phyloP scores from a whole-genome alignment of 805 yeast species.

The Saccharomycopsis microspora region DNA sequence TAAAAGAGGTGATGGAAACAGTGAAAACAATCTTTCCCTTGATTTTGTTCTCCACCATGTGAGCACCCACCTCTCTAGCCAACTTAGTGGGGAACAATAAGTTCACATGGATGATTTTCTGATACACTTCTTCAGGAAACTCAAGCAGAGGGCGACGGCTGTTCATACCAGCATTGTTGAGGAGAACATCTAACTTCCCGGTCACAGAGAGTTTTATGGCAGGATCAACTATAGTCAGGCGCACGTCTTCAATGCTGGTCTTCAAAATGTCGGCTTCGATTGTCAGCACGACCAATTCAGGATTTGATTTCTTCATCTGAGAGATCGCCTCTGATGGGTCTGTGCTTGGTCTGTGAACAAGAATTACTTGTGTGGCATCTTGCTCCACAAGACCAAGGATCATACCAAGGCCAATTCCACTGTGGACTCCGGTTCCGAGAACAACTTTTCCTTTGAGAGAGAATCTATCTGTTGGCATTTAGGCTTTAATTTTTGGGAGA shows the following conservation, averaged over 20 bases:
- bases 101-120: conserved; percentile 30
- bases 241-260: conserved; percentile 18
- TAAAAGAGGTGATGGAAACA: conserved; percentile 30
- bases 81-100: conserved; percentile 26
- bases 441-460: conserved; percentile 32
- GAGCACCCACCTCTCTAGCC: conserved; percentile 26
- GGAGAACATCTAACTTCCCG: conserved; percentile 23
- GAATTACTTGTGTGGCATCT: conserved; percentile 31
- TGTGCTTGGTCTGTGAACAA: conserved; percentile 22
- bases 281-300: conserved; percentile 14
- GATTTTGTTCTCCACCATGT: conserved; percentile 23
- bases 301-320: conserved; percentile 15
- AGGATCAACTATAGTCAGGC: conserved; percentile 16
- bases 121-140: conserved; percentile 27
- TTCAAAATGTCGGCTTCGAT: conserved; percentile 20
- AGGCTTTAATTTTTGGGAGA: no score
- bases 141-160: conserved; percentile 16
- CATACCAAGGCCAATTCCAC: conserved; percentile 33
- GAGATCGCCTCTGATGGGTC: conserved; percentile 18
- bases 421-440: conserved; percentile 32
- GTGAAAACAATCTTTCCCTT: conserved; percentile 33
- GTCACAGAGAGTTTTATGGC: conserved; percentile 20
- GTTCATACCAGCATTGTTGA: conserved; percentile 25
- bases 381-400: conserved; percentile 31
- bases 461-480: conserved; percentile 18